A percentile compares a stretch with the other conserved stretches of the same genome.
These are phyloP conservation scores for Lipomyces sp. DNA, from an alignment of 805 yeast species.

Conservation along the genomic window DNA sequence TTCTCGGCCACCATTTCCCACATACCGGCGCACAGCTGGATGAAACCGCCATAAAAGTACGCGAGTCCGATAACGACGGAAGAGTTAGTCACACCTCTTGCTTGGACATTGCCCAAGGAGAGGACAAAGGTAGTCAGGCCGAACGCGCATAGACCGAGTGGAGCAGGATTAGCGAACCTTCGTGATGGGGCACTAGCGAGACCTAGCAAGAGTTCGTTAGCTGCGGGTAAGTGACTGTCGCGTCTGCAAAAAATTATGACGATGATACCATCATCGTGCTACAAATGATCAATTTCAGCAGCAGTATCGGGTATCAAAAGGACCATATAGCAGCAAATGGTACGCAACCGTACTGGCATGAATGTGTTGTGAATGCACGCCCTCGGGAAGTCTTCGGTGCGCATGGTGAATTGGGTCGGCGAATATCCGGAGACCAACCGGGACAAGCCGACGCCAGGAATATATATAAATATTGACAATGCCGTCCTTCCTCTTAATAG, in stretches of 20 bases:
- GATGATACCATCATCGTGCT: neutral
- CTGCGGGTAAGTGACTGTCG: neutral
- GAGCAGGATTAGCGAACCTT: conserved; percentile 68
- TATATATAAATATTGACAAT: too few relatives aligned
- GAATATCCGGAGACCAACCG: neutral
- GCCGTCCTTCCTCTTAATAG: too few relatives aligned
- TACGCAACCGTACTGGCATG: neutral
- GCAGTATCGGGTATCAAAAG: neutral
- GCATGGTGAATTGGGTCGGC: neutral
- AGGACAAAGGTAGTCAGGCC: conserved; percentile 67
- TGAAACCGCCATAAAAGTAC: conserved; percentile 65
- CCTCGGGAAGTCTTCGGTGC: neutral
- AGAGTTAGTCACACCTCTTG: conserved; percentile 57
- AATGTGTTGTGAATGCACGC: too few relatives aligned
- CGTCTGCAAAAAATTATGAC: neutral
- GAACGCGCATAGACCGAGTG: conserved; percentile 65
- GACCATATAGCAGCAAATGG: neutral
- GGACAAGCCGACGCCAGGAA: neutral
- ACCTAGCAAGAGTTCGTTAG: conserved; percentile 11
- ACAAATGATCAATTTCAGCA: neutral
- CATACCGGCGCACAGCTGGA: conserved; percentile 65
- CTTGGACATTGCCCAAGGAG: conserved; percentile 59
- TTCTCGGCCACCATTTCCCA: conserved; percentile 69
- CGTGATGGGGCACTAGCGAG: conserved; percentile 53
- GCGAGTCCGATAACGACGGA: conserved; percentile 63